Evolutionary conservation across 148 eudicot genomes (phyloP).

Genomic region (Euryodendron excelsum): DNA sequence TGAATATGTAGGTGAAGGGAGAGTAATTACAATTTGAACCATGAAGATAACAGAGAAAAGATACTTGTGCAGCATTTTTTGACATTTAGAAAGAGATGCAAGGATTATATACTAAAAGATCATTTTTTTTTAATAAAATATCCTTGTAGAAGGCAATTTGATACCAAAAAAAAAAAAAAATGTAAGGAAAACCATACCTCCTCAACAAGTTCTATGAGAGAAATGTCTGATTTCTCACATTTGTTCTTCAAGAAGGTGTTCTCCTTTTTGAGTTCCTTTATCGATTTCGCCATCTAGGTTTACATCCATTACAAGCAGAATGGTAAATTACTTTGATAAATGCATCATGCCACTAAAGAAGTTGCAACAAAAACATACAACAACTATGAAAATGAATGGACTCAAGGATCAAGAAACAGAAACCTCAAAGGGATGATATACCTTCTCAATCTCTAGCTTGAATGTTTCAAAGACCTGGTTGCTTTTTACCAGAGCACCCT

Average conservation of each 20-base stretch:
- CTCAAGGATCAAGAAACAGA: constrained; percentile 1
- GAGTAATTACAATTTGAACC: background rate
- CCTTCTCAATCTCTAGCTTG: constrained; percentile 97
- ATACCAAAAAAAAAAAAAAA: background rate
- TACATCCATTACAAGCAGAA: constrained; percentile 28
- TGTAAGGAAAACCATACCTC: constrained; percentile 53
- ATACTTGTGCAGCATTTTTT: background rate
- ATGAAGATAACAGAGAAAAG: background rate
- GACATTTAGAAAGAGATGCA: constrained; percentile 7
- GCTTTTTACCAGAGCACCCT: constrained; percentile 95
- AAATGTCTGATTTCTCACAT: constrained; percentile 71
- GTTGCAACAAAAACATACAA: background rate
- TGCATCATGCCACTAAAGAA: background rate
- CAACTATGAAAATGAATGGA: background rate
- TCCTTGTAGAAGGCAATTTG: background rate
- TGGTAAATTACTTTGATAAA: constrained; percentile 11
- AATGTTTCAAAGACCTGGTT: constrained; percentile 95
- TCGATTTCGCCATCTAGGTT: constrained; percentile 79
- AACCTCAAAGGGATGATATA: constrained; percentile 21
- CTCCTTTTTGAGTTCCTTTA: constrained; percentile 84
- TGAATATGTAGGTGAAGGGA: background rate
- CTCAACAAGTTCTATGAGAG: constrained; percentile 85
- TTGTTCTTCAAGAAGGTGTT: constrained; percentile 86
- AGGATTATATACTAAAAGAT: background rate
- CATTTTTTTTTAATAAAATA: background rate